Percentiles rank a stretch among this genome's conserved stretches.
These are phyloP conservation scores for Aspergillus ochraceus DNA, from an alignment of 2,329 filamentous ascomycete species.

Conservation along the genomic window DNA sequence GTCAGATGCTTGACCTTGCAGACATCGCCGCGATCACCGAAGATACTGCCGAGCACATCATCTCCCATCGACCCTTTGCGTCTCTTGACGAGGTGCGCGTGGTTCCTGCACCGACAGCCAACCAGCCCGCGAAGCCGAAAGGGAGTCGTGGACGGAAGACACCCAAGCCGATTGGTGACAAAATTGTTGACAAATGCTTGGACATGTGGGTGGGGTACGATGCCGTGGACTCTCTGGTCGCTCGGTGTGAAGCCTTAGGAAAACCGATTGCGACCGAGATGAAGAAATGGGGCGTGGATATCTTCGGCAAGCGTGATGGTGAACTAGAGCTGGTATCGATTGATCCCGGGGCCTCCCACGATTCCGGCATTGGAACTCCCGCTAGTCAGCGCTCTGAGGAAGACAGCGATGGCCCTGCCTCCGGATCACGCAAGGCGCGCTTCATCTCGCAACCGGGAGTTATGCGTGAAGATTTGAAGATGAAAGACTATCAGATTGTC, in stretches of 20 bases:
- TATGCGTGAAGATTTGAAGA: slow-evolving; percentile 72
- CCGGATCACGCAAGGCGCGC: slow-evolving; percentile 37
- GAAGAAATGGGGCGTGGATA: slow-evolving; percentile 66
- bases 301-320: slow-evolving; percentile 62
- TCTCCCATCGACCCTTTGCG: slow-evolving; percentile 73
- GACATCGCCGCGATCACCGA: slow-evolving; percentile 77
- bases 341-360: slow-evolving; percentile 50
- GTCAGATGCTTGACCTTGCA: slow-evolving; percentile 70
- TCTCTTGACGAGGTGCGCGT: slow-evolving; percentile 65
- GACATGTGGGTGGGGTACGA: slow-evolving; percentile 78
- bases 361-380: slow-evolving; percentile 69
- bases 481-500: slow-evolving; percentile 93
- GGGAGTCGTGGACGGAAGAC: slow-evolving; percentile 52
- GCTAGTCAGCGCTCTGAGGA: slow-evolving; percentile 47
- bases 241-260: slow-evolving; percentile 71
- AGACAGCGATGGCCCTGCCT: slow-evolving; percentile 45
- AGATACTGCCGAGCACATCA: slow-evolving; percentile 66
- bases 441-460: slow-evolving; percentile 69
- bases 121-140: slow-evolving; percentile 44
- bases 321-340: slow-evolving; percentile 62
- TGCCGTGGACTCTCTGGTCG: slow-evolving; percentile 79
- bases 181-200: slow-evolving; percentile 64
- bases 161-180: slow-evolving; percentile 62
- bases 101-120: slow-evolving; percentile 54
- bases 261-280: slow-evolving; percentile 65